Base-by-base conservation (phyloP, 2,329 filamentous ascomycete genomes). In the Sporothrix dimorphospora region DNA sequence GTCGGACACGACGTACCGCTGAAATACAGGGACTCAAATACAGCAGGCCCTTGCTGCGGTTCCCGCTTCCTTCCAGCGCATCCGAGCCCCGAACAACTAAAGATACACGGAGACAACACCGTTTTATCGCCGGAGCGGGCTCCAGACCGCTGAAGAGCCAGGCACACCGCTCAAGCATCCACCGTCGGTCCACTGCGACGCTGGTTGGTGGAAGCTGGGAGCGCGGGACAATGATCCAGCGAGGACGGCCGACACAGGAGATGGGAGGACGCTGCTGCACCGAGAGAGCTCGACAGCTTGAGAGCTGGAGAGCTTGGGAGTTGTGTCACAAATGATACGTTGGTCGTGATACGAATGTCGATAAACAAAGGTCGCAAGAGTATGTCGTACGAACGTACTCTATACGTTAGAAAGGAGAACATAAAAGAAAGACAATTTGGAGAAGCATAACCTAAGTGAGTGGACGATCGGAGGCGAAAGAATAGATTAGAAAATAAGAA, bases 211-310 rank as follows among this genome's bases (percentile, higher is more conserved):
- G 42, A 51, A 49, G 65, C 65, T 9, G 16, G 45, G 5, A 7
- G 11, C 34, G 21, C 65, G 65, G 65, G 45, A n/a, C 65, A 53
- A 68, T 68, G 65, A 68, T 68, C 45, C 19, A 68, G 65, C 65
- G 65, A 68, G 65, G 0, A 4, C n/a, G 47, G 45, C 65, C 65
- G 65, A 68, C 47, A 53, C 65, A 68, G 65, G 65, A 68, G 65
- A 40, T 19, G 27, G 63, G 27, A 68, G 16, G 11, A n/a, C 11
- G 40, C 55, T 7, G 42, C 5, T 49, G 42, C 24, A 5, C 24
- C 42, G 21, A 47, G 12, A 5, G n/a, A n/a, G n/a, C n/a, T n/a
- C n/a, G n/a, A n/a, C n/a, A 49, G 61, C 40, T 49, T 4, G 40
- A 45, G 11, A 45, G 42, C 42, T 16, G 42, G 42, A 2, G 42